Percentiles rank a stretch among this genome's conserved stretches.
These are phyloP conservation scores for Gossypium rotundifolium DNA, from an alignment of 345 rosid species.

Conservation along the genomic window DNA sequence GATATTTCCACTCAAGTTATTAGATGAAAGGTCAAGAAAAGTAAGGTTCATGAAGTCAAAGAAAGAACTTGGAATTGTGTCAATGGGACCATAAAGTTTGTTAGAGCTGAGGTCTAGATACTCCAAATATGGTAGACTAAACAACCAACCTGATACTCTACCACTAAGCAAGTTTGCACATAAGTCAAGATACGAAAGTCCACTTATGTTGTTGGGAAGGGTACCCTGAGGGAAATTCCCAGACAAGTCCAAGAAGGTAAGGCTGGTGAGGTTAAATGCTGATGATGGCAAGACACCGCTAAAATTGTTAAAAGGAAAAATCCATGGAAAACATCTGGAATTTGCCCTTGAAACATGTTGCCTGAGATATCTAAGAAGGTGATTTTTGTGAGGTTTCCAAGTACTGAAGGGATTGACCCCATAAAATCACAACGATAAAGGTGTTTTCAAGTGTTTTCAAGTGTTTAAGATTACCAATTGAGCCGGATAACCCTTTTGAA, in stretches of 20 bases:
- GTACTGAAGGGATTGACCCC: background rate
- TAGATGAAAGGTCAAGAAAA: no score
- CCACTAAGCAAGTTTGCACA: background rate
- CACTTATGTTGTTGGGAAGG: background rate
- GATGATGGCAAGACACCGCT: slow-evolving; percentile 19
- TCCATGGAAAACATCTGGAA: background rate
- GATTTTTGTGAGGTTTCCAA: background rate
- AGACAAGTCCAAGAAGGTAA: background rate
- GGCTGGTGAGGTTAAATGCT: background rate
- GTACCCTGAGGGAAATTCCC: background rate
- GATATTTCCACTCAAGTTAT: no score
- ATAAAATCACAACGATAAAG: background rate
- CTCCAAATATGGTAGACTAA: background rate
- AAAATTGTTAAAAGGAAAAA: slow-evolving; percentile 3
- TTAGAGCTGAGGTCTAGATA: background rate
- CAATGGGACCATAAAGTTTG: no score
- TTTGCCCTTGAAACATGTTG: background rate
- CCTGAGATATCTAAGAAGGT: background rate
- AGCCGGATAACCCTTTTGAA: background rate
- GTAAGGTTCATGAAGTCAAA: no score
- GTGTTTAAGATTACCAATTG: background rate
- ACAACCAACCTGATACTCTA: background rate
- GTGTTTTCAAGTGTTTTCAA: background rate
- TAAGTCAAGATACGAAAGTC: background rate
- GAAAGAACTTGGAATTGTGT: no score